Base-by-base conservation (phyloP, 495 filamentous ascomycete genomes). In the Barbatosphaeria neglecta region DNA sequence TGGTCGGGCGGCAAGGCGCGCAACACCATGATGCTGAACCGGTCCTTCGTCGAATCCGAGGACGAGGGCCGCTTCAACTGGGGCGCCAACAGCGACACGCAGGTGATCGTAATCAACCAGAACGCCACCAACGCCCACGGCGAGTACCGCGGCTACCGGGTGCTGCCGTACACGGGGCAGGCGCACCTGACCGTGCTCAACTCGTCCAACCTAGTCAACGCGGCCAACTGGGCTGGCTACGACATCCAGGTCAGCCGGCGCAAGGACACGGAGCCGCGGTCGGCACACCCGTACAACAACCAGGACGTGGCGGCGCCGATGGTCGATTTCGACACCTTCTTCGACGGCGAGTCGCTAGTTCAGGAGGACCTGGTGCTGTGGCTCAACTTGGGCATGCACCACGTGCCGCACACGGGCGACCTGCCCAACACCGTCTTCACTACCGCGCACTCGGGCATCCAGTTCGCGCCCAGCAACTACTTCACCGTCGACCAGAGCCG, bases 331-430 rank as follows among this genome's bases (percentile, higher is more conserved):
- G 59, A 49, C 42, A 67, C 70, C 35, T 80, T 76, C 56, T 71
- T 79, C 43, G 58, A 81, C 47, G 67, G 67, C 46, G 77, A 81
- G 57, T 54, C 31, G 17, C 56, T 80, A 22, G 56, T 62, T 23
- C 68, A 78, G 54, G 74, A 75, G 50, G 78, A 79, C 52, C 45
- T 82, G 39, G 70, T 74, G 33, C 37, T 74, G n/a, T 73, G 67
- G 59, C 66, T 77, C 52, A 76, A 77, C 50, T 58, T 81, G 7
- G 76, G 76, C 16, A 77, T 74, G 63, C 74, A 80, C 51, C 77
- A 79, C 52, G 55, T 79, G 18, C 76, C 77, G 15, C 68, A 77
- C 54, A 69, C 73, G 11, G 69, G 68, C 23, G 76, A 79, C 46
- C 52, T 77, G 6, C 75, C 75, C 37, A 76, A 75, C 54, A 75